Conservation (phyloP, 129 eudicot genomes). For the Daucus carota region DNA sequence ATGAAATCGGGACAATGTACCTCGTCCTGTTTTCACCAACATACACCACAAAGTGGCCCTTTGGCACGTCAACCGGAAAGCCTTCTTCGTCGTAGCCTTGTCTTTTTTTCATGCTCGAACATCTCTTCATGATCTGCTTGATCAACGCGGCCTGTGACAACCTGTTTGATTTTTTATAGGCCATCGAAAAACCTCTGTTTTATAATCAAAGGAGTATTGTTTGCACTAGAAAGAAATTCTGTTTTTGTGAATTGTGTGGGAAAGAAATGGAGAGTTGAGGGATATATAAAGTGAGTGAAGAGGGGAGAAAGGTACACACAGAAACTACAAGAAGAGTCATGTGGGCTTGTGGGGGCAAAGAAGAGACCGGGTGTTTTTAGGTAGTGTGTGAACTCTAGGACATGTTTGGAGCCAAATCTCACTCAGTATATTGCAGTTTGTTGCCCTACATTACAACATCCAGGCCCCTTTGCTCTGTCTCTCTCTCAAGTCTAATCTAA, state of each 20-base stretch:
- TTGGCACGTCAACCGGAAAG: conserved; percentile 68
- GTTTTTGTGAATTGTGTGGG: conserved; percentile 20
- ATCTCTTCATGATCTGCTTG: conserved; percentile 60
- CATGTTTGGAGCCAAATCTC: conserved; percentile 32
- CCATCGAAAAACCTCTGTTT: conserved; percentile 25
- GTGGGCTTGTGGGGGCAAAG: conserved; percentile 38
- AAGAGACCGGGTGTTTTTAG: conserved; percentile 33
- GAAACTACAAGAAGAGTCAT: conserved; percentile 5
- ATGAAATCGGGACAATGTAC: conserved; percentile 61
- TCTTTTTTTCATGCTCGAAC: conserved; percentile 64
- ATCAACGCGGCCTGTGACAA: conserved; percentile 57
- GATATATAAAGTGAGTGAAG: conserved; percentile 14
- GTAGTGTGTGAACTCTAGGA: conserved; percentile 26
- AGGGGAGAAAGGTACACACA: conserved; percentile 6
- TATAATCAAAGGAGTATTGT: not conserved
- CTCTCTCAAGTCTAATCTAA: not conserved
- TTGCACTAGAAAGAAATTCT: not conserved
- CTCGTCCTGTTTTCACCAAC: conserved; percentile 65
- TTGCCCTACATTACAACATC: conserved; percentile 45
- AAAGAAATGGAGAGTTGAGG: conserved; percentile 21
- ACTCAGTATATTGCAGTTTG: conserved; percentile 29
- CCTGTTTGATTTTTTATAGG: conserved; percentile 56
- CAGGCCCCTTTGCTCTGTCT: conserved; percentile 23
- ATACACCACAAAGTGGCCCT: conserved; percentile 77
- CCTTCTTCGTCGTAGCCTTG: conserved; percentile 47